A percentile compares a stretch with the other conserved stretches of the same genome.
Conservation (phyloP, 257 asterid species). For the Solanum chmielewskii region DNA sequence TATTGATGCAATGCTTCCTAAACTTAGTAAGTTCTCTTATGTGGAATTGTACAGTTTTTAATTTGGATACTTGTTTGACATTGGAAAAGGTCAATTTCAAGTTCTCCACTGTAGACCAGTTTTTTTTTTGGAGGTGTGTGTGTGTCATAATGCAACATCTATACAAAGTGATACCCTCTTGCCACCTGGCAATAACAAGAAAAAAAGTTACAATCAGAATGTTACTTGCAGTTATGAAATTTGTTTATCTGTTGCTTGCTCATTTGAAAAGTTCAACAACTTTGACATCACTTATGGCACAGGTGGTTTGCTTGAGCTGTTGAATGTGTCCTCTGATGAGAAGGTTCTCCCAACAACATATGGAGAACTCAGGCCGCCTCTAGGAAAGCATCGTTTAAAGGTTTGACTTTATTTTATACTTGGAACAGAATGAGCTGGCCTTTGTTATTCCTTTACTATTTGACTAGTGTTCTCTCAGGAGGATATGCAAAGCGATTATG, state of each 20-base stretch:
- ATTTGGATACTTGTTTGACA: not conserved
- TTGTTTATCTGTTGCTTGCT: not conserved
- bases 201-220: not conserved
- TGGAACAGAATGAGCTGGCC: not conserved
- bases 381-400: conserved; percentile 92
- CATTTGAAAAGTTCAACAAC: not conserved
- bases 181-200: not conserved
- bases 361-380: conserved; percentile 97
- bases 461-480: not conserved
- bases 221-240: not conserved
- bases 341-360: conserved; percentile 66
- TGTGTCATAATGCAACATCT: not conserved
- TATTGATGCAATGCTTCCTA: conserved; percentile 92
- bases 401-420: conserved; percentile 15
- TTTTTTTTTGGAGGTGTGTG: not conserved
- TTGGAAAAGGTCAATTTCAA: not conserved
- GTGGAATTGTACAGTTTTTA: not conserved
- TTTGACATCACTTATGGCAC: conserved; percentile 12
- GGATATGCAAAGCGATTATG: not conserved
- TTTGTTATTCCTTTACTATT: not conserved
- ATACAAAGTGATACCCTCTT: not conserved
- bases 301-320: conserved; percentile 73
- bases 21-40: conserved; percentile 42
- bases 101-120: not conserved
- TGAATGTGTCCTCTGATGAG: conserved; percentile 69